A percentile compares a stretch with the other conserved stretches of the same genome.
Conservation (phyloP, 2,329 filamentous ascomycete genomes). For the Thielaviopsis ethacetica region DNA sequence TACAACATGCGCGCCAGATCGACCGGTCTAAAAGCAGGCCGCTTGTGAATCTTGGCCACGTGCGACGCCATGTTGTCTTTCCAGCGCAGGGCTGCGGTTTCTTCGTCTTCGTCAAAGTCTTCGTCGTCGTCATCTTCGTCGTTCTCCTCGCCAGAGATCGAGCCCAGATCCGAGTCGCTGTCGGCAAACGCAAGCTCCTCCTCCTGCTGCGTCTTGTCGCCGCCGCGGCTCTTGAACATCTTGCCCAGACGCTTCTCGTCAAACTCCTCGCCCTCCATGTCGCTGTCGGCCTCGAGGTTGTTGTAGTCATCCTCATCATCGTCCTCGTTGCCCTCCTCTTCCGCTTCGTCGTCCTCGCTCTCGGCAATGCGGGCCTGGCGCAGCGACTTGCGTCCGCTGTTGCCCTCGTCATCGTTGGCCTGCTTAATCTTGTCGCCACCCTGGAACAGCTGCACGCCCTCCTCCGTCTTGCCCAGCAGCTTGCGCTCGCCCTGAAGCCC, state of each 20-base stretch:
- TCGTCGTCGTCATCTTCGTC: constrained; percentile 26
- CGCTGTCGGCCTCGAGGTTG: constrained; percentile 28
- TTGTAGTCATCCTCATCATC: constrained; percentile 24
- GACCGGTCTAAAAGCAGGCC: constrained; percentile 56
- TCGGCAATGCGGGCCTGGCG: constrained; percentile 41
- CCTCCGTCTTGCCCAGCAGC: constrained; percentile 65
- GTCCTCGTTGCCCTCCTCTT: constrained; percentile 27
- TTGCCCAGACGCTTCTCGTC: constrained; percentile 43
- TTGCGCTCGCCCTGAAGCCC: constrained; percentile 69
- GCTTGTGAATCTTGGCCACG: constrained; percentile 55
- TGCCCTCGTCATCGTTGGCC: constrained; percentile 28
- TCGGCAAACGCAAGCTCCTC: constrained; percentile 84
- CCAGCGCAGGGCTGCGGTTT: constrained; percentile 63
- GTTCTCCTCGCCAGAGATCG: constrained; percentile 45
- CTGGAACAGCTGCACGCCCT: constrained; percentile 73
- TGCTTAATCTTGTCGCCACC: constrained; percentile 53
- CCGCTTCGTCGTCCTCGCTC: constrained; percentile 36
- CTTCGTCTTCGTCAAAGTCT: constrained; percentile 46
- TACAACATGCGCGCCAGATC: constrained; percentile 85
- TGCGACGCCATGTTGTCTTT: constrained; percentile 72
- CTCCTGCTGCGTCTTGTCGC: constrained; percentile 29
- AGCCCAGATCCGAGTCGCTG: constrained; percentile 90
- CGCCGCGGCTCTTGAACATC: constrained; percentile 40
- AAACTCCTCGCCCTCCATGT: constrained; percentile 39
- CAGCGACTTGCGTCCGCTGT: constrained; percentile 44